Base-by-base conservation (phyloP, 192 early-diverging fungal species). In the Coemansia sp. region DNA sequence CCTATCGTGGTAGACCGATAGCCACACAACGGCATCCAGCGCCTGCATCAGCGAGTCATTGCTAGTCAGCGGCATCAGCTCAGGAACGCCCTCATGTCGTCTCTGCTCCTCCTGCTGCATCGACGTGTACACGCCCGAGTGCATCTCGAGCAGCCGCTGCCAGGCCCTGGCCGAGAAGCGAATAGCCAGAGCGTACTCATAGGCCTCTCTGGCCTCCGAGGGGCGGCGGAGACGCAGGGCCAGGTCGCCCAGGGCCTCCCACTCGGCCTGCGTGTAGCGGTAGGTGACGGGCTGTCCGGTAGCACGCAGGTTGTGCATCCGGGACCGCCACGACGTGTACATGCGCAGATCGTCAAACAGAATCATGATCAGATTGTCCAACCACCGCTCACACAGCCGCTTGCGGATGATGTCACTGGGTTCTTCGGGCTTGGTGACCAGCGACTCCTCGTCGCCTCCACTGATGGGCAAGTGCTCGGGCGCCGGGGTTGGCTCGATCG, bases 291-390 rank as follows among this genome's bases (percentile, higher is more conserved):
- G 86, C 59, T 88, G 85, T 2, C 77, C 77, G 1, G 77, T 75
- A 20, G 65, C 62, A 11, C 77, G 65, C 43, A 80, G 50, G 18
- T 76, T 71, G 85, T 85, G 62, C 66, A 94, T 88, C 69, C 96
- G 93, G 37, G 95, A 90, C 50, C 94, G 88, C 86, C 94, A 91
- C 34, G 91, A 88, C 10, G 95, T 95, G 83, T 97, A 99, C 14
- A 95, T 86, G 23, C 97, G 90, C 39, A 99, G 84, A 68, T 97
- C 95, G 59, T 97, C 96, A 70, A 96, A 99, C 45, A 99, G 79
- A 3, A 99, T 94, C 97, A 99, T 97, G 61, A 98, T 98, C 48
- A 96, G 83, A 78, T 99, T 98, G 73, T 99, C 97, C 57, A 99
- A 86, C 97, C 97, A 99, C 65, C 97, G 94, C 69, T 99, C 97